Evolutionary conservation across 495 filamentous ascomycete genomes (phyloP).

Genomic region (Cladorrhinum samala): DNA sequence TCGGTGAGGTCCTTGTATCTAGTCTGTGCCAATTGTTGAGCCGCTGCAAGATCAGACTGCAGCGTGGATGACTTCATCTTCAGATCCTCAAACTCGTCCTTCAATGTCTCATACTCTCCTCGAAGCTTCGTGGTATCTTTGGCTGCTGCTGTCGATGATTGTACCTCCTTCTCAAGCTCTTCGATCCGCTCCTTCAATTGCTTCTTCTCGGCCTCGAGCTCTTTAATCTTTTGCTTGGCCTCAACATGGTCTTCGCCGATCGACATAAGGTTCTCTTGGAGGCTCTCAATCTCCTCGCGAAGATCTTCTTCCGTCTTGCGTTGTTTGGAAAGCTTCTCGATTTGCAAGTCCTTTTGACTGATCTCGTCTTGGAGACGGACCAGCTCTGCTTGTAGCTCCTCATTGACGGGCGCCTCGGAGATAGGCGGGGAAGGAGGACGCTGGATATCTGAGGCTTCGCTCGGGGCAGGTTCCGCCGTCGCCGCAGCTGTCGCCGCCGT

Average conservation of each 20-base stretch:
- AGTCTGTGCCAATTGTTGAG: constrained; percentile 74
- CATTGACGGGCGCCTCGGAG: constrained; percentile 18
- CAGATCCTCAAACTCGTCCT: constrained; percentile 66
- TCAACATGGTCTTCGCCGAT: constrained; percentile 77
- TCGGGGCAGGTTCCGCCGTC: constrained; percentile 14
- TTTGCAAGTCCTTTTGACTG: constrained; percentile 62
- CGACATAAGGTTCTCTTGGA: constrained; percentile 69
- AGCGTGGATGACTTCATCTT: constrained; percentile 62
- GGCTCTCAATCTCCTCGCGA: constrained; percentile 76
- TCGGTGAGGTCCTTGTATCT: constrained; percentile 86
- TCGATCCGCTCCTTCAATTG: constrained; percentile 54
- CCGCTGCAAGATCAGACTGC: constrained; percentile 78
- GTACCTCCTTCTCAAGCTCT: constrained; percentile 59
- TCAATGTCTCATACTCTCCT: constrained; percentile 53
- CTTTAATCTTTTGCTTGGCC: constrained; percentile 69
- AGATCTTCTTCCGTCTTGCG: constrained; percentile 72
- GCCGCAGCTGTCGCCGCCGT: constrained; percentile 18
- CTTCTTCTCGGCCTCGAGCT: constrained; percentile 39
- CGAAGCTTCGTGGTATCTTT: constrained; percentile 47
- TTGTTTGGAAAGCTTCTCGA: constrained; percentile 59
- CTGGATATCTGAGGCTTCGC: constrained; percentile 23
- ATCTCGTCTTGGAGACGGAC: constrained; percentile 52
- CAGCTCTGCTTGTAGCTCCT: constrained; percentile 37
- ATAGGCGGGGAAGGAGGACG: constrained; percentile 18
- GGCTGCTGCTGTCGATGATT: constrained; percentile 26